Evolutionary conservation across 441 rosid species (phyloP).

Genomic region (Gossypium schwendimanii): DNA sequence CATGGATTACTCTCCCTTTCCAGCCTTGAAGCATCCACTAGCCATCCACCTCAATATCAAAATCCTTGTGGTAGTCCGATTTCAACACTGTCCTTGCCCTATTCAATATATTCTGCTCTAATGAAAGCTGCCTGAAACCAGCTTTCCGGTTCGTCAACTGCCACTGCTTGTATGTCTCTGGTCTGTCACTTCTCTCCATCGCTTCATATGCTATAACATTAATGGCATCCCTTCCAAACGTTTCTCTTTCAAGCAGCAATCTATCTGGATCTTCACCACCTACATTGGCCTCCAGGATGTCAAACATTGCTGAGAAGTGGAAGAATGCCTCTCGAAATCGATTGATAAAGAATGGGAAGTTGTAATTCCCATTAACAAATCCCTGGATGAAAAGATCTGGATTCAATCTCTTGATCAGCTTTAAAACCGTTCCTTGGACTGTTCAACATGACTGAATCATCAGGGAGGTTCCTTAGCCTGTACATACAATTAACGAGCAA

Average conservation of each 20-base stretch:
- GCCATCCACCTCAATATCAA: constrained; percentile 44
- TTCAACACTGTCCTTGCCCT: constrained; percentile 31
- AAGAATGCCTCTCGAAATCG: constrained; percentile 80
- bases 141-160: constrained; percentile 44
- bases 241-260: constrained; percentile 50
- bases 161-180: constrained; percentile 90
- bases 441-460: constrained; percentile 53
- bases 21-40: constrained; percentile 69
- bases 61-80: constrained; percentile 41
- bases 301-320: constrained; percentile 70
- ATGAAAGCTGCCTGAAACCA: constrained; percentile 42
- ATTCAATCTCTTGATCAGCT: constrained; percentile 47
- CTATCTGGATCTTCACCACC: constrained; percentile 49
- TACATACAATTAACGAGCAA: constrained; percentile 51
- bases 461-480: constrained; percentile 56
- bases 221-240: constrained; percentile 52
- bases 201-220: constrained; percentile 79
- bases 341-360: constrained; percentile 66
- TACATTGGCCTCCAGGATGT: constrained; percentile 56
- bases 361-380: constrained; percentile 56
- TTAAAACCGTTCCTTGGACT: constrained; percentile 71
- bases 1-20: constrained; percentile 51
- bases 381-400: constrained; percentile 73
- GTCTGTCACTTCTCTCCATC: constrained; percentile 74
- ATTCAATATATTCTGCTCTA: constrained; percentile 35